Base-by-base conservation (phyloP, 2,329 filamentous ascomycete genomes). In the Calonectria hongkongensis region DNA sequence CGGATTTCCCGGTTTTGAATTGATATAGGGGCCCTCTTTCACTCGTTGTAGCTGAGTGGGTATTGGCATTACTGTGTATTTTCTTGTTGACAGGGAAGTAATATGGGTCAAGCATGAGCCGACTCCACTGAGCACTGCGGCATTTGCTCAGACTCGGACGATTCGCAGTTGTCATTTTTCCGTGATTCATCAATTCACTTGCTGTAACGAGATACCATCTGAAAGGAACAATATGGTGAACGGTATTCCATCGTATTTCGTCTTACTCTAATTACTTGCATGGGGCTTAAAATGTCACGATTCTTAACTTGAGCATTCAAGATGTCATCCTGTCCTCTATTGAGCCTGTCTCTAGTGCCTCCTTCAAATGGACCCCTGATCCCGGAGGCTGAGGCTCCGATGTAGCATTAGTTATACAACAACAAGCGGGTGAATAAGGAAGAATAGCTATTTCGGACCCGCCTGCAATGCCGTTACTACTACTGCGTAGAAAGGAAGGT, bases 1-100 rank as follows among this genome's bases (percentile, higher is more conserved):
- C 54, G 54, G 54, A 58, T 25, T 58, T 58, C 54, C 54, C 54
- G 54, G 54, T 47, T 47, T 47, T 47, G 18, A 47, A 25, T 47
- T 47, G 8, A 47, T 47, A 13, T 21, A 36, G 54, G 21, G 54
- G n/a, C 18, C 25, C 7, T 12, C 15, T 41, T 15, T 41, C 33
- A 25, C 36, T 28, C 18, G 50, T 33, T 16, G 36, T 10, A 16
- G 16, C 4, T 21, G n/a, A 7, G 54, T 56, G 51, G 51, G 30
- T 36, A 58, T 41, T n/a, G 12, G 1, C 33, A 36, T 58, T 58
- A 41, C 12, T 58, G 54, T 58, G 54, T 58, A 33, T 33, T 27
- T 47, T 13, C n/a, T 2, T 41, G 12, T 39, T 21, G 33, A 41
- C 54, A 58, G n/a, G 33, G 54, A 41, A 41, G 21, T 36, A 16